Evolutionary conservation across 2,329 filamentous ascomycete genomes (phyloP).

Genomic region (Pseudogymnoascus sp.): DNA sequence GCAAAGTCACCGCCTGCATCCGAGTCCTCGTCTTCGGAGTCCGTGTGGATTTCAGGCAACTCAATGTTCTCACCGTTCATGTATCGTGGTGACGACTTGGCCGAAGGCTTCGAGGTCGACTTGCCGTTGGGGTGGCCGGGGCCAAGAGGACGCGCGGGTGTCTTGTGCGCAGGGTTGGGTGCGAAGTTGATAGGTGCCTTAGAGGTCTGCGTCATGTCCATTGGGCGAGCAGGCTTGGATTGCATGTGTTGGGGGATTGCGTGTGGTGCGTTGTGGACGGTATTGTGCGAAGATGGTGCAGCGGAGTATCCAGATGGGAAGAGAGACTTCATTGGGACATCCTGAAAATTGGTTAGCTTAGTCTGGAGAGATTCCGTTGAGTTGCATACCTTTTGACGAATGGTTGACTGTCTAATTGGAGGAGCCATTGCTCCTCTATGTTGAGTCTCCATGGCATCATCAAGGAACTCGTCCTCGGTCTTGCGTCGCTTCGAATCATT

Average conservation of each 20-base stretch:
- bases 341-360: slow-evolving; percentile 56
- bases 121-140: slow-evolving; percentile 37
- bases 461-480: slow-evolving; percentile 60
- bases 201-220: slow-evolving; percentile 81
- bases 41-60: slow-evolving; percentile 89
- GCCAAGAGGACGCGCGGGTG: slow-evolving; percentile 51
- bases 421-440: slow-evolving; percentile 67
- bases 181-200: slow-evolving; percentile 89
- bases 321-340: slow-evolving; percentile 50
- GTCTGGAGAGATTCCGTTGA: slow-evolving; percentile 37
- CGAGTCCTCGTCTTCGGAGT: slow-evolving; percentile 79
- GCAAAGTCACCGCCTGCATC: slow-evolving; percentile 51
- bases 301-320: slow-evolving; percentile 54
- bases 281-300: slow-evolving; percentile 17
- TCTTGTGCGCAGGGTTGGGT: slow-evolving; percentile 61
- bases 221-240: slow-evolving; percentile 55
- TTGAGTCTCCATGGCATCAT: slow-evolving; percentile 53
- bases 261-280: slow-evolving; percentile 56
- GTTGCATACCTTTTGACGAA: slow-evolving; percentile 35
- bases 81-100: slow-evolving; percentile 72
- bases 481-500: slow-evolving; percentile 61
- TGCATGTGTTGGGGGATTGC: slow-evolving; percentile 59
- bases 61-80: slow-evolving; percentile 85
- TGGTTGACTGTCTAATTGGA: slow-evolving; percentile 72
- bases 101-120: slow-evolving; percentile 50